These are phyloP conservation scores for Nicotiana noctiflora DNA, from an alignment of 257 asterid species.

Conservation along the genomic window DNA sequence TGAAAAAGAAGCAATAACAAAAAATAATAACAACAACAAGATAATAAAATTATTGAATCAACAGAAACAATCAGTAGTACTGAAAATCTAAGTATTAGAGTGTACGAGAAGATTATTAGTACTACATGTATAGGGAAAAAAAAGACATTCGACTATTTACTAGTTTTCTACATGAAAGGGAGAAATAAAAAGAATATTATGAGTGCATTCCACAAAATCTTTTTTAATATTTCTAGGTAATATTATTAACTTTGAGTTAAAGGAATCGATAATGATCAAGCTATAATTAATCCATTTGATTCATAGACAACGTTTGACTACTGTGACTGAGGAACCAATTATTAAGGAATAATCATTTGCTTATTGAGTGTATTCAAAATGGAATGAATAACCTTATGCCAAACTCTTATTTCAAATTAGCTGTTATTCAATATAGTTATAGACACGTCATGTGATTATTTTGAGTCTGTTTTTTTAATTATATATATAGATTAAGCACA, in stretches of 20 bases:
- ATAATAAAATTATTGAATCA: no score
- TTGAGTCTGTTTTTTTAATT: background rate
- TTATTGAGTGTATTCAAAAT: background rate
- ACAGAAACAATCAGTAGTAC: no score
- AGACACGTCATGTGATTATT: background rate
- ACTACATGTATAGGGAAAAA: no score
- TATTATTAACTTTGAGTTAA: background rate
- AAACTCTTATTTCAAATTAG: background rate
- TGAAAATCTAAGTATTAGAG: no score
- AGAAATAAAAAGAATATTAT: no score
- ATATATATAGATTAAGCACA: no score
- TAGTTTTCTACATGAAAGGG: no score
- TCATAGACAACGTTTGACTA: background rate
- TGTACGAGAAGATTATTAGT: no score
- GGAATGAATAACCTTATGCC: background rate
- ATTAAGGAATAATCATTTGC: background rate
- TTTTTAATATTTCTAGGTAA: background rate
- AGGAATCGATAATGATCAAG: background rate
- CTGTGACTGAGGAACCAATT: background rate
- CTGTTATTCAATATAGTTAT: background rate
- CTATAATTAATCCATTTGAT: background rate
- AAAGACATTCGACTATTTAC: no score
- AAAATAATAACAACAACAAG: no score
- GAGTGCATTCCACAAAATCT: no score
- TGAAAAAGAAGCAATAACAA: no score